A percentile compares a stretch with the other conserved stretches of the same genome.
Evolutionary conservation across 805 yeast species (phyloP).

Genomic region (Saturnispora dispora): DNA sequence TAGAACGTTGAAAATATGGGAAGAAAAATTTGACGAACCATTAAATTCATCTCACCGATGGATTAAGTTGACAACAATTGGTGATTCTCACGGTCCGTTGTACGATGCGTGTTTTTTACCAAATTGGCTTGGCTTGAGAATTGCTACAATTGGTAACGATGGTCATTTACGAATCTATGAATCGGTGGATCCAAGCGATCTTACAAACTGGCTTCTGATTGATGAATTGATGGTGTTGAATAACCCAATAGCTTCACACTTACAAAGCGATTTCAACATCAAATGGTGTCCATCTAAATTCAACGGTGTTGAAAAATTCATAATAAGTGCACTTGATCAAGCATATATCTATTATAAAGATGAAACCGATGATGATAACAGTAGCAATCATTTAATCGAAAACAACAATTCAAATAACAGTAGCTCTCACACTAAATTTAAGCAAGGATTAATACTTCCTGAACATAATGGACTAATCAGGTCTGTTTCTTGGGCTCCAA

Average conservation of each 20-base stretch:
- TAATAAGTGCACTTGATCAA: constrained; percentile 78
- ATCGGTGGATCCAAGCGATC: constrained; percentile 81
- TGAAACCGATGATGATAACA: constrained; percentile 28
- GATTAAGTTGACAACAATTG: constrained; percentile 63
- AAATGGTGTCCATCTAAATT: constrained; percentile 90
- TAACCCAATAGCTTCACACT: constrained; percentile 66
- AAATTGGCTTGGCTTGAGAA: constrained; percentile 64
- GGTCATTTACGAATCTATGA: constrained; percentile 81
- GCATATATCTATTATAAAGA: constrained; percentile 62
- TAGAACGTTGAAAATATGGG: constrained; percentile 83
- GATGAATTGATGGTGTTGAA: constrained; percentile 60
- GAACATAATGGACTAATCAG: constrained; percentile 84
- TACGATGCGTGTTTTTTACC: constrained; percentile 91
- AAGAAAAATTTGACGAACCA: constrained; percentile 73
- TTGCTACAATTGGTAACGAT: constrained; percentile 85
- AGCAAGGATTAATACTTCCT: constrained; percentile 55
- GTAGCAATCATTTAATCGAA: background rate
- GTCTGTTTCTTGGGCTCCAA: constrained; percentile 92
- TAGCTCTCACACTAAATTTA: constrained; percentile 29
- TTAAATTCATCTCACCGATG: constrained; percentile 78
- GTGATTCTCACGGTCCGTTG: constrained; percentile 82
- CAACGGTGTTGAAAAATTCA: constrained; percentile 61
- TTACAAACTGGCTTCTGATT: constrained; percentile 71
- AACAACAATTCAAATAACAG: background rate
- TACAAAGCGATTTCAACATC: constrained; percentile 77